Evolutionary conservation across 1,284 basidiomycete genomes (phyloP).

Genomic region (Rhodofomes roseus): DNA sequence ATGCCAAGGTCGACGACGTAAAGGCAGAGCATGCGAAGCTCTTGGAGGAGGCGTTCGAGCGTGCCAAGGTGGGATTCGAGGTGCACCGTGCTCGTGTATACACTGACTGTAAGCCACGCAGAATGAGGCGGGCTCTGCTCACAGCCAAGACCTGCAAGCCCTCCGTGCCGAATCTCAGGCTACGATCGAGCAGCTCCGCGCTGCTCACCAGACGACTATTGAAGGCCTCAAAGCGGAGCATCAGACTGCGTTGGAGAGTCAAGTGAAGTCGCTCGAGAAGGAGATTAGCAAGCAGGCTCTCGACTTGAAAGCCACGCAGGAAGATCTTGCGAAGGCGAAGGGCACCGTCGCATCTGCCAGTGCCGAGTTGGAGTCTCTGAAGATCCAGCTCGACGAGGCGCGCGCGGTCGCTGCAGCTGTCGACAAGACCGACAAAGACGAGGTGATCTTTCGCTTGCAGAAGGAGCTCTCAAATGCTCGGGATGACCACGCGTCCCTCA

Average conservation of each 20-base stretch:
- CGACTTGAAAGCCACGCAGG: constrained; percentile 77
- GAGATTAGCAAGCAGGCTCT: constrained; percentile 55
- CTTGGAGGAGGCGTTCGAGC: constrained; percentile 67
- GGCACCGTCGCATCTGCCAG: constrained; percentile 45
- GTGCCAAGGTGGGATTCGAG: constrained; percentile 57
- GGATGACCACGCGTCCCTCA: constrained; percentile 59
- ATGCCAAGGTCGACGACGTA: constrained; percentile 60
- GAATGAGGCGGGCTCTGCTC: constrained; percentile 63
- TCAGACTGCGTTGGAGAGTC: constrained; percentile 48
- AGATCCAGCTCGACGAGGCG: constrained; percentile 60
- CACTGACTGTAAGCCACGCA: constrained; percentile 26
- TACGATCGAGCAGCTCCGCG: constrained; percentile 65
- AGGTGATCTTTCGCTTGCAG: constrained; percentile 51
- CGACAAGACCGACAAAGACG: constrained; percentile 44
- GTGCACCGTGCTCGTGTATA: background rate
- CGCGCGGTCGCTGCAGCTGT: constrained; percentile 39
- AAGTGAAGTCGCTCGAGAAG: constrained; percentile 60
- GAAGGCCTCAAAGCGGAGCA: constrained; percentile 63
- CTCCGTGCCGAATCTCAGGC: constrained; percentile 64
- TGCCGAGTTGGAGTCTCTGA: constrained; percentile 51
- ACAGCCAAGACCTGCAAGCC: constrained; percentile 65
- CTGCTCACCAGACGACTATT: constrained; percentile 55
- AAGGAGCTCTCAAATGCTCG: constrained; percentile 56
- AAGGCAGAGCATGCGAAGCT: constrained; percentile 64
- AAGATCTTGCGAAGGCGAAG: constrained; percentile 77